Conservation (phyloP, 306 rosid genomes). For the Prunus armeniaca region DNA sequence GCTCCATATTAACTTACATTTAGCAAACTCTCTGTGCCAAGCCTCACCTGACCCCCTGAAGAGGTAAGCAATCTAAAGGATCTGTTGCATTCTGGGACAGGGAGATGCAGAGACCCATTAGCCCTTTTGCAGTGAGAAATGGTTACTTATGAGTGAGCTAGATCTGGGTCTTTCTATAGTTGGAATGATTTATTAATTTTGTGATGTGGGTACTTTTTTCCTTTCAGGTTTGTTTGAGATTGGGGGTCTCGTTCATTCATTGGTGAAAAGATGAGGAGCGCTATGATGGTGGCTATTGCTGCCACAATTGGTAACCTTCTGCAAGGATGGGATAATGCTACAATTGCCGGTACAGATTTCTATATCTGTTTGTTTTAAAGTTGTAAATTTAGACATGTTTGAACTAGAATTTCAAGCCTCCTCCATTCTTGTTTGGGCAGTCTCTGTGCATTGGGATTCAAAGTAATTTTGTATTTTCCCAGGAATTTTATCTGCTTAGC, state of each 20-base stretch:
- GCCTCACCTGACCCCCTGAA: background rate
- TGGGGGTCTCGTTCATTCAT: constrained; percentile 12
- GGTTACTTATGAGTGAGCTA: background rate
- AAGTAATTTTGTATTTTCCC: background rate
- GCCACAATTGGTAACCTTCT: constrained; percentile 84
- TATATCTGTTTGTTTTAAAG: background rate
- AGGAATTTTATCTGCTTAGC: background rate
- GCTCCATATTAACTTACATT: background rate
- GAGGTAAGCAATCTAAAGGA: constrained; percentile 6
- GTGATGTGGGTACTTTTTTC: constrained; percentile 11
- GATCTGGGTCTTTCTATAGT: constrained; percentile 10
- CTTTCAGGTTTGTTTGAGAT: constrained; percentile 10
- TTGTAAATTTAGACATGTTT: background rate
- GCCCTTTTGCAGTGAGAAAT: background rate
- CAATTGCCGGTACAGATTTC: constrained; percentile 67
- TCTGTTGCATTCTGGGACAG: background rate
- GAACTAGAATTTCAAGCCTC: background rate
- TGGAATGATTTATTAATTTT: background rate
- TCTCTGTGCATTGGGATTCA: background rate
- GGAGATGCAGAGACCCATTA: background rate
- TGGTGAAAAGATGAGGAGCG: constrained; percentile 58
- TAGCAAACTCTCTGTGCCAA: background rate
- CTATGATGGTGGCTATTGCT: constrained; percentile 72
- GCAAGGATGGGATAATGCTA: constrained; percentile 96
- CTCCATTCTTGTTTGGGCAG: background rate